Conservation (phyloP, 2,329 filamentous ascomycete genomes). For the Tolypocladium guangdongense region DNA sequence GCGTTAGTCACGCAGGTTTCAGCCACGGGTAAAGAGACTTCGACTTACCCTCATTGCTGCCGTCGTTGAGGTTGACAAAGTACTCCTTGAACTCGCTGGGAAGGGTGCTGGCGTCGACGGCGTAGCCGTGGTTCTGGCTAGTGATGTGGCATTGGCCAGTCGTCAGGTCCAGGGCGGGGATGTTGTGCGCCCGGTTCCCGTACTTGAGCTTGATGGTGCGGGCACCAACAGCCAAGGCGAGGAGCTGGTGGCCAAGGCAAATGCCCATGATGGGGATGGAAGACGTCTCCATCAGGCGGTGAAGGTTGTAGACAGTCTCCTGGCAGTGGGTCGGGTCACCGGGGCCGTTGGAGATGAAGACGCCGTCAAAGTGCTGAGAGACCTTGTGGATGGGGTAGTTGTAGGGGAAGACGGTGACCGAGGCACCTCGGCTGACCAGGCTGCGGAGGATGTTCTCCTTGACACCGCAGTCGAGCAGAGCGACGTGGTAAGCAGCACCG, state of each 20-base stretch:
- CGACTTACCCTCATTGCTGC: conserved; percentile 72
- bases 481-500: conserved; percentile 77
- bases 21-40: not conserved
- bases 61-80: conserved; percentile 97
- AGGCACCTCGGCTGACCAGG: conserved; percentile 81
- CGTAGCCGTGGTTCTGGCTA: conserved; percentile 96
- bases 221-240: conserved; percentile 81
- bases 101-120: conserved; percentile 76
- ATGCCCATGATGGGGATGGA: conserved; percentile 95
- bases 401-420: conserved; percentile 89
- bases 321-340: conserved; percentile 97
- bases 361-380: conserved; percentile 91
- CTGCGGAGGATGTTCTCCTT: conserved; percentile 99
- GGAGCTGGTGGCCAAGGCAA: conserved; percentile 91
- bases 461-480: conserved; percentile 93
- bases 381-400: conserved; percentile 98
- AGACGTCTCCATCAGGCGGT: conserved; percentile 81
- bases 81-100: conserved; percentile 89
- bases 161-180: conserved; percentile 85
- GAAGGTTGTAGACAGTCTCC: conserved; percentile 85
- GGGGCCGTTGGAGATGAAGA: conserved; percentile 98
- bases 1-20: conserved; percentile 6
- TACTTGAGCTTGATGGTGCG: conserved; percentile 97
- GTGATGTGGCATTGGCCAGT: conserved; percentile 98
- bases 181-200: conserved; percentile 98